A percentile compares a stretch with the other conserved stretches of the same genome.
phyloP scores from a whole-genome alignment of 2,329 filamentous ascomycete genomes.

The Colletotrichum tabaci region DNA sequence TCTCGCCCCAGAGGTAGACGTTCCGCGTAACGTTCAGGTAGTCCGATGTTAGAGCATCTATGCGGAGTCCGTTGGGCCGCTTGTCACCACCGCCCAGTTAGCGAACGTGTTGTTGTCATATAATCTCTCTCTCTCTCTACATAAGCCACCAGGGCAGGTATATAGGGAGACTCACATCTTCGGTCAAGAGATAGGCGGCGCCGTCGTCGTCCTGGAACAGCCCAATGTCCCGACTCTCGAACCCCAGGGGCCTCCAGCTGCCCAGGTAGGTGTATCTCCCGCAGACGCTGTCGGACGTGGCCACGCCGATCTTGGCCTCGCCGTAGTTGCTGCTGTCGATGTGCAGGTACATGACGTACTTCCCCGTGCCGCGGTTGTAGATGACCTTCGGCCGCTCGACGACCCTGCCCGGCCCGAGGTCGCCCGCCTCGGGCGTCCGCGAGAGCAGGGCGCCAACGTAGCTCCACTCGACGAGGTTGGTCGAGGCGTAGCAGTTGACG shows the following conservation, averaged over 20 bases:
- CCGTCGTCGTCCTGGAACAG: conserved; percentile 75
- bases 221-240: conserved; percentile 66
- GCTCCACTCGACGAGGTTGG: conserved; percentile 75
- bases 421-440: conserved; percentile 62
- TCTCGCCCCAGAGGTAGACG: conserved; percentile 67
- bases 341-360: conserved; percentile 79
- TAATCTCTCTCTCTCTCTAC: not conserved
- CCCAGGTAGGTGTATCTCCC: conserved; percentile 65
- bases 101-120: not conserved
- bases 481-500: conserved; percentile 78
- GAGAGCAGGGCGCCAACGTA: conserved; percentile 73
- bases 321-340: conserved; percentile 74
- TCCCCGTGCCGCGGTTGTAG: conserved; percentile 72
- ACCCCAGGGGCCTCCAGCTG: conserved; percentile 54
- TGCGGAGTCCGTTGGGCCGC: conserved; percentile 54
- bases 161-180: conserved; percentile 57
- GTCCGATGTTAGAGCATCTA: conserved; percentile 69
- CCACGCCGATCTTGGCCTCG: conserved; percentile 76
- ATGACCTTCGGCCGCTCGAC: conserved; percentile 79
- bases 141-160: too few relatives aligned
- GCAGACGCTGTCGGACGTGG: conserved; percentile 71
- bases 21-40: conserved; percentile 66
- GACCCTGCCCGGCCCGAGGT: conserved; percentile 73
- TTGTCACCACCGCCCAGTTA: conserved; percentile 7
- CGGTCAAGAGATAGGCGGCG: conserved; percentile 71